Base-by-base conservation (phyloP, 2,329 filamentous ascomycete genomes). In the Beauveria sp. region DNA sequence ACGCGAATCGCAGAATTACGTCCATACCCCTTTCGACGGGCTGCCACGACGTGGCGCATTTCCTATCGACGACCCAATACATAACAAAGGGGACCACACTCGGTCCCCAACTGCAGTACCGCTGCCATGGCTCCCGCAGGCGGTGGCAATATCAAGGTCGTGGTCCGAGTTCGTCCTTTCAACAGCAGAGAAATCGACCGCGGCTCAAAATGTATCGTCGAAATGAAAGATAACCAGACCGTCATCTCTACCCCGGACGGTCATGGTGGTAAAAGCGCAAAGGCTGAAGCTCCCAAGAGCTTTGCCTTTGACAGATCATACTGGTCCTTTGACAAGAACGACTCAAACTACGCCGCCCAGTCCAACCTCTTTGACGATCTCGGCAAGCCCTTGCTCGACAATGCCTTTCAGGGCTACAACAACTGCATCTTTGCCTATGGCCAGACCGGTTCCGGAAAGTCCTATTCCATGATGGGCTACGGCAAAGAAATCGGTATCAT, bases 391-490 rank as follows among this genome's bases (percentile, higher is more conserved):
- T 82, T 99, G 62, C 83, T 99, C 67, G 93, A 99, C 78, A 99
- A 99, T 84, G 94, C 94, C 20, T 99, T 99, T 72, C 86, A 93
- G 70, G 94, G 94, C 50, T 99, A 97, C 79, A 97, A 99, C 80
- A 99, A 97, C 75, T 99, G 94, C 81, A 99, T 99, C 71, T 99
- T 99, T 73, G 94, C 94, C 16, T 99, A 99, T 72, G 94, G 94
- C 20, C 94, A 99, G 79, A 99, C 94, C 2, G 94, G 94, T 67
- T 97, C 94, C 1, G 94, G 94, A 76, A 99, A 99, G 78, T 97
- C 92, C 18, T 99, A 99, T 75, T 97, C 92, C 37, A 99, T 99
- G 93, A 99, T 99, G 94, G 94, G 94, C 54, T 99, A 97, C 76
- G 94, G 94, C 59, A 89, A 93, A 70, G 93, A 99, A 71, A 84